phyloP scores from a whole-genome alignment of 1,284 basidiomycete species.

The Phaffia rhodozyma region DNA sequence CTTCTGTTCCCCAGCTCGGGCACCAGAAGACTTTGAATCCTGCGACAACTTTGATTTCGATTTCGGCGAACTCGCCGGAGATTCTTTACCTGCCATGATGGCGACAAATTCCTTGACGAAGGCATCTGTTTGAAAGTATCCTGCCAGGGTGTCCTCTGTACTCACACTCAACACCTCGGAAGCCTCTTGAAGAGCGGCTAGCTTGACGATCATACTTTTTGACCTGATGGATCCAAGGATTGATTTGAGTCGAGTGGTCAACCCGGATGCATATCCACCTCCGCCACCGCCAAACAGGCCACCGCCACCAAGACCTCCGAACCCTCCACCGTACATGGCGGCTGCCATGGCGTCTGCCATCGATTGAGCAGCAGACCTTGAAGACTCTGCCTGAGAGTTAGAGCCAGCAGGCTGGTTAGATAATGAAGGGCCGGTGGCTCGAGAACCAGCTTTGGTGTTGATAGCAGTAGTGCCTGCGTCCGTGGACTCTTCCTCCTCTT shows the following conservation, averaged over 20 bases:
- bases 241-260: slow-evolving; percentile 73
- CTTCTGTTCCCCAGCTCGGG: background rate
- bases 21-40: slow-evolving; percentile 8
- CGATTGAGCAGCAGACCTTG: background rate
- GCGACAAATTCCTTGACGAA: slow-evolving; percentile 87
- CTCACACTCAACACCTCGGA: slow-evolving; percentile 91
- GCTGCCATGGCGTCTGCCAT: background rate
- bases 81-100: slow-evolving; percentile 65
- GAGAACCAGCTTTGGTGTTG: background rate
- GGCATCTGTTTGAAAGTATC: slow-evolving; percentile 82
- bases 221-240: slow-evolving; percentile 80
- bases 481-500: background rate
- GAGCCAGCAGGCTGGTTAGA: background rate
- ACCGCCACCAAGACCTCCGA: background rate
- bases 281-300: slow-evolving; percentile 40
- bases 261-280: slow-evolving; percentile 70
- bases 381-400: background rate
- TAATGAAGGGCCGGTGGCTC: background rate
- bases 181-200: slow-evolving; percentile 84
- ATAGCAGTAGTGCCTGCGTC: background rate
- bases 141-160: slow-evolving; percentile 91
- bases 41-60: background rate
- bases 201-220: slow-evolving; percentile 64
- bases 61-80: background rate
- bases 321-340: background rate